Base-by-base conservation (phyloP, 352 stramenopile genomes). In the Phytophthora citricola region DNA sequence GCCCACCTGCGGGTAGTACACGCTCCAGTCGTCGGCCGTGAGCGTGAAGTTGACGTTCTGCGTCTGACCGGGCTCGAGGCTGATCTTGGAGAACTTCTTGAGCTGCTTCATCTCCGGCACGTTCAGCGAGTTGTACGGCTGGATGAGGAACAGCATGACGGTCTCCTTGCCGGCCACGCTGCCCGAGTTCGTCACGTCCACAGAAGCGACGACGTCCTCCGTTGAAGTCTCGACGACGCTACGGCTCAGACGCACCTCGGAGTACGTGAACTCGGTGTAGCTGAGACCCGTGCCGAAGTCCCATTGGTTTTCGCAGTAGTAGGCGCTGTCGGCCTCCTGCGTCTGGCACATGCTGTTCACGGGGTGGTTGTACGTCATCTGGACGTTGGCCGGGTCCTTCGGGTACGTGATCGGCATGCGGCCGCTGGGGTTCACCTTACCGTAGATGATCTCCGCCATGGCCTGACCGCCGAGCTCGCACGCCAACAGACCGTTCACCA, bases 391-490 rank as follows among this genome's bases (percentile, higher is more conserved):
- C 1, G 62, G 61, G 46, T 86, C 61, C 63, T 82, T 83, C 22
- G 82, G 83, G 70, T 91, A 97, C 24, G 83, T 95, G 62, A 95
- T 87, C 14, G 87, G 83, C 22, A 95, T 91, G 66, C 39, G 84
- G 31, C 43, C 59, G 22, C 59, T 67, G 32, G 59, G 59, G 59
- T 67, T 67, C 43, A 67, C 60, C 43, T 73, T 59, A 55, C 68
- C 59, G 51, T 72, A 62, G 47, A 75, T 49, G 52, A 72, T 71
- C 34, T 66, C 68, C n/a, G 62, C 44, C 55, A 65, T 64, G 34
- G 63, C 67, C 29, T 65, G 36, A 39, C 68, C 67, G 4, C 55
- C 49, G 32, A 64, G 55, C 15, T 76, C 48, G 10, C 53, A 66
- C 1, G 69, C 56, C 54, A 73, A 29, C 15, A 69, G 44, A 17